Evolutionary conservation across 2,329 filamentous ascomycete species (phyloP).

Genomic region (Pseudopithomyces chartarum): DNA sequence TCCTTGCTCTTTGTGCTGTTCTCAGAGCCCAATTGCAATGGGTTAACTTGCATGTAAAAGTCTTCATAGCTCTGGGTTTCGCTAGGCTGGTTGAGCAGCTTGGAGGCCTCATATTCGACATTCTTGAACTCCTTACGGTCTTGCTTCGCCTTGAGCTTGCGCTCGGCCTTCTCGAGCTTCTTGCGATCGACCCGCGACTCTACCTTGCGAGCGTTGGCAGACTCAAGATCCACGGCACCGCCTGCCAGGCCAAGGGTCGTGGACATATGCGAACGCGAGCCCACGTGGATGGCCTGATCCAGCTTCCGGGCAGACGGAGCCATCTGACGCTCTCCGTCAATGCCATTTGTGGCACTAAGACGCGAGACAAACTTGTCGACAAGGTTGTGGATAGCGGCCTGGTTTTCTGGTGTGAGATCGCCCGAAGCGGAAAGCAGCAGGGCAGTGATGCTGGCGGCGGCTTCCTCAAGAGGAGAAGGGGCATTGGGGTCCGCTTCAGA

Average conservation of each 20-base stretch:
- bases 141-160: slow-evolving; percentile 97
- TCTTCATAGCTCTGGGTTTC: slow-evolving; percentile 94
- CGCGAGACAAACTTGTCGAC: slow-evolving; percentile 89
- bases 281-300: slow-evolving; percentile 93
- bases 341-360: slow-evolving; percentile 74
- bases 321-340: slow-evolving; percentile 69
- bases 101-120: slow-evolving; percentile 95
- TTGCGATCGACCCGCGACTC: slow-evolving; percentile 98
- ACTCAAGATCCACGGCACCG: slow-evolving; percentile 87
- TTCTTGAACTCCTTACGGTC: slow-evolving; percentile 98
- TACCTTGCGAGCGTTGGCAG: slow-evolving; percentile 88
- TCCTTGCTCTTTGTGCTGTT: slow-evolving; percentile 87
- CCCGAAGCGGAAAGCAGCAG: slow-evolving; percentile 93
- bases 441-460: slow-evolving; percentile 82
- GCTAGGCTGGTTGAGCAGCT: slow-evolving; percentile 81
- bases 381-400: slow-evolving; percentile 78
- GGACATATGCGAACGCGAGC: slow-evolving; percentile 92
- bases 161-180: slow-evolving; percentile 98
- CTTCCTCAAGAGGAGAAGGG: slow-evolving; percentile 81
- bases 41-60: slow-evolving; percentile 99
- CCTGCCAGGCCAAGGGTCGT: slow-evolving; percentile 88
- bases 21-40: slow-evolving; percentile 80
- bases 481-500: slow-evolving; percentile 71
- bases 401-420: slow-evolving; percentile 71
- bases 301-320: slow-evolving; percentile 81